phyloP scores from a whole-genome alignment of 495 filamentous ascomycete genomes.

The Cercophora scortea region DNA sequence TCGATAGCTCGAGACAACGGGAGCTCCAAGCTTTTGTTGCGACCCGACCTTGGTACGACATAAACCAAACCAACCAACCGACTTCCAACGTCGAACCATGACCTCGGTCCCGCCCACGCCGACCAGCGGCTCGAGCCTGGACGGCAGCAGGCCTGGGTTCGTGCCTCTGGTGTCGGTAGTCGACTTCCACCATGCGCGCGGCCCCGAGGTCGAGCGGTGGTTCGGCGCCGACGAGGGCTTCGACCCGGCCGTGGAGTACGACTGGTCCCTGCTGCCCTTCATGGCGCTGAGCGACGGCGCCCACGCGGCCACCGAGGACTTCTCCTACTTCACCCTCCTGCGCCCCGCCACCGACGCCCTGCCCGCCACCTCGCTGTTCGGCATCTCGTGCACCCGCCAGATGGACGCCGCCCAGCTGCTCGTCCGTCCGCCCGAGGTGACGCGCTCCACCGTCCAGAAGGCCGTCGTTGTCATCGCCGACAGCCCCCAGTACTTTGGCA shows the following conservation, averaged over 20 bases:
- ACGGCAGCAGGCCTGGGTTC: constrained; percentile 16
- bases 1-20: background rate
- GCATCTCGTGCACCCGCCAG: constrained; percentile 91
- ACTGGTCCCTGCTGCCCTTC: constrained; percentile 89
- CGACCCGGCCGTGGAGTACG: constrained; percentile 78
- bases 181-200: constrained; percentile 94
- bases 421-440: constrained; percentile 78
- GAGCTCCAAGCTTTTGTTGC: background rate
- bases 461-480: constrained; percentile 96
- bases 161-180: constrained; percentile 77
- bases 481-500: constrained; percentile 71
- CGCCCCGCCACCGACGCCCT: constrained; percentile 49
- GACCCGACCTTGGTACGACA: no score
- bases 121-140: constrained; percentile 9
- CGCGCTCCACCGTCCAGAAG: constrained; percentile 92
- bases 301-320: constrained; percentile 89
- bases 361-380: constrained; percentile 82
- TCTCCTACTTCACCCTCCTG: constrained; percentile 94
- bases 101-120: constrained; percentile 20
- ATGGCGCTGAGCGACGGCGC: constrained; percentile 97
- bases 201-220: constrained; percentile 90
- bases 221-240: constrained; percentile 69
- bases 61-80: background rate
- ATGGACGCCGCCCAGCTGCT: constrained; percentile 71
- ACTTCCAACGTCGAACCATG: background rate